Conservation (phyloP, 1,284 basidiomycete genomes). For the Moesziomyces sp. region DNA sequence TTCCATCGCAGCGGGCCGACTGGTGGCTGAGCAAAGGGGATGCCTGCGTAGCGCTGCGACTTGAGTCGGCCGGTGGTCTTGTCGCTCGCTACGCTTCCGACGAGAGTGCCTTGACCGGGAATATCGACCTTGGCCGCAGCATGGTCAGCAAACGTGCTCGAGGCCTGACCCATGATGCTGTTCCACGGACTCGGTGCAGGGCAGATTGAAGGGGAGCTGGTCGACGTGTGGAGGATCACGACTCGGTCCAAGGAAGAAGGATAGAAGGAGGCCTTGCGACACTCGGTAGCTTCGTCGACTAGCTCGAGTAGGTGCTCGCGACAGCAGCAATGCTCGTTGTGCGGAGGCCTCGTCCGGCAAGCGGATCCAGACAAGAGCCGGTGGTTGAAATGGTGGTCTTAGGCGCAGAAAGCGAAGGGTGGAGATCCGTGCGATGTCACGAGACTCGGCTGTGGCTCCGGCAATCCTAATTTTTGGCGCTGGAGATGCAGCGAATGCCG, state of each 20-base stretch:
- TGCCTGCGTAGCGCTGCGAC: constrained; percentile 39
- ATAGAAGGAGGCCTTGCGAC: no score
- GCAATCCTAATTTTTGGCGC: constrained; percentile 18
- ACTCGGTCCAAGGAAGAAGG: no score
- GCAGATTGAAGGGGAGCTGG: no score
- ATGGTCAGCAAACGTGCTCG: constrained; percentile 22
- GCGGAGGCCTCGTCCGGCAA: not conserved
- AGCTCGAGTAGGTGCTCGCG: not conserved
- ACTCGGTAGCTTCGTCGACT: not conserved
- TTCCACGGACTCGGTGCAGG: no score
- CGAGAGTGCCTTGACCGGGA: constrained; percentile 24
- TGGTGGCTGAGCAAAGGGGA: constrained; percentile 49
- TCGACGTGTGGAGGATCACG: no score
- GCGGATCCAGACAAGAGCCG: not conserved
- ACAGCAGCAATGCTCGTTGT: no score
- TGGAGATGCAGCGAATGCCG: not conserved
- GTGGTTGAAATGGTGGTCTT: not conserved
- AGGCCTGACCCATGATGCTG: constrained; percentile 31
- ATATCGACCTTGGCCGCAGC: constrained; percentile 23
- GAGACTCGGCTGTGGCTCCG: constrained; percentile 8
- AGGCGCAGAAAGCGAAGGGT: not conserved
- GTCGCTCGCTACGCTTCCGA: constrained; percentile 23
- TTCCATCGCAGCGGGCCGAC: constrained; percentile 39
- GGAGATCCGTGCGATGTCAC: constrained; percentile 26
- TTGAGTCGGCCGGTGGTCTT: constrained; percentile 17